phyloP scores from a whole-genome alignment of 805 yeast species.

The Candida manassasensis region DNA sequence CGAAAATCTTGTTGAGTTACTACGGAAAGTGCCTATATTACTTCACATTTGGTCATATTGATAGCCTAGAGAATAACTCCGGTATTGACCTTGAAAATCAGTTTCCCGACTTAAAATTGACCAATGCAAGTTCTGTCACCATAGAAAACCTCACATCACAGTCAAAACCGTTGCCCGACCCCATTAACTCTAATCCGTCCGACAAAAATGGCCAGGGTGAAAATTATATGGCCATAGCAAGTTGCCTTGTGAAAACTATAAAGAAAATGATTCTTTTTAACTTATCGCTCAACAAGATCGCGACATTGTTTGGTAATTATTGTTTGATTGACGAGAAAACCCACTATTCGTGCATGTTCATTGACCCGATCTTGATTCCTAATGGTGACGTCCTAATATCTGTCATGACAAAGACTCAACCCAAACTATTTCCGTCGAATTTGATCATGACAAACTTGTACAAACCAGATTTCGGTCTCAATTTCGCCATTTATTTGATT shows the following conservation, averaged over 20 bases:
- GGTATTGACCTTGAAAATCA: slow-evolving; percentile 14
- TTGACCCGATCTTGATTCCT: slow-evolving; percentile 35
- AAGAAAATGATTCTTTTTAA: slow-evolving; percentile 34
- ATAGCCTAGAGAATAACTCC: slow-evolving; percentile 7
- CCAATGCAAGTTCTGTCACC: slow-evolving; percentile 17
- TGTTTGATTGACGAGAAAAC: slow-evolving; percentile 12
- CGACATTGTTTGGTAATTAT: slow-evolving; percentile 37
- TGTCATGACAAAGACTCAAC: slow-evolving; percentile 19
- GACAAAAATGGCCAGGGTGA: slow-evolving; percentile 12
- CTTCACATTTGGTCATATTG: slow-evolving; percentile 28
- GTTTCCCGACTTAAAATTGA: slow-evolving; percentile 22
- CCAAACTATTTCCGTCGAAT: slow-evolving; percentile 23
- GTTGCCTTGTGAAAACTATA: slow-evolving; percentile 35
- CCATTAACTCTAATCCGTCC: not conserved
- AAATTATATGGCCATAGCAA: slow-evolving; percentile 29
- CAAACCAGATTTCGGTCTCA: slow-evolving; percentile 9
- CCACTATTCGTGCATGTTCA: slow-evolving; percentile 18
- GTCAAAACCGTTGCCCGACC: slow-evolving; percentile 14
- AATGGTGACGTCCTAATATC: slow-evolving; percentile 37
- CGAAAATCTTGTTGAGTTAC: slow-evolving; percentile 35
- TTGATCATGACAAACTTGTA: slow-evolving; percentile 10
- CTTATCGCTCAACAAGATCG: slow-evolving; percentile 20
- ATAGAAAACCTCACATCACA: slow-evolving; percentile 28
- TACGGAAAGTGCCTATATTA: slow-evolving; percentile 32
- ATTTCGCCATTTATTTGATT: slow-evolving; percentile 33